Percentiles rank a stretch among this genome's conserved stretches.
Conservation (phyloP, 352 stramenopile genomes). For the Globisporangium mamillatum region DNA sequence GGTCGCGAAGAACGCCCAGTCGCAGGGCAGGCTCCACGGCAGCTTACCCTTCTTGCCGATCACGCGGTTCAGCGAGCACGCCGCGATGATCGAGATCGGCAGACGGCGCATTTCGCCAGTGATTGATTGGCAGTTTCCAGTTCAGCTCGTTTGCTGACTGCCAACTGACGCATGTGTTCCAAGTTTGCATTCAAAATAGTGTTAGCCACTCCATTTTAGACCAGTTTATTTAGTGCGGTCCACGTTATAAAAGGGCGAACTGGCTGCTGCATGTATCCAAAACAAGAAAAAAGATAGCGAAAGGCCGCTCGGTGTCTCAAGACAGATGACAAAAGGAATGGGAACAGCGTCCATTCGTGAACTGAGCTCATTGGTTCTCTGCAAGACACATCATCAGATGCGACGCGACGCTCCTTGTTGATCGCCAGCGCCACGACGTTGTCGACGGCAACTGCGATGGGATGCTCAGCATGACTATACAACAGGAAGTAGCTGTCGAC, state of each 20-base stretch:
- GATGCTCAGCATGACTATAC: not conserved
- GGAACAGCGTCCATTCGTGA: not conserved
- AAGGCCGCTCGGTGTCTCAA: not conserved
- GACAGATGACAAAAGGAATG: not conserved
- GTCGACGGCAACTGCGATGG: not conserved
- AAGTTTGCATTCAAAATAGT: not conserved
- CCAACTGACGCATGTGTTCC: too few species aligned
- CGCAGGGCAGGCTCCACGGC: conserved; percentile 57
- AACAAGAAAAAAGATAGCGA: not conserved
- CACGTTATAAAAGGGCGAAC: not conserved
- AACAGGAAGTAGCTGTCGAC: not conserved
- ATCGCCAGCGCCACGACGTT: not conserved
- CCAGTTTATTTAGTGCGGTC: not conserved
- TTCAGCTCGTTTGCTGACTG: too few species aligned
- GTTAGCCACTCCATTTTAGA: not conserved
- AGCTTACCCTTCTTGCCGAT: conserved; percentile 53
- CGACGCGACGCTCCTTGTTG: not conserved
- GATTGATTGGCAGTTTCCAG: not conserved
- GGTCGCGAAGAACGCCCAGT: conserved; percentile 74
- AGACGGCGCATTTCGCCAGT: conserved; percentile 12
- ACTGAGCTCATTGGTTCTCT: not conserved
- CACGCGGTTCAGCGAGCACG: conserved; percentile 64
- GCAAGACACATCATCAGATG: not conserved
- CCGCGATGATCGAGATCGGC: conserved; percentile 62
- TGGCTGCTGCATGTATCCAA: not conserved